A percentile compares a stretch with the other conserved stretches of the same genome.
Evolutionary conservation across 2,329 filamentous ascomycete genomes (phyloP).

Genomic region (Fusarium sp.): DNA sequence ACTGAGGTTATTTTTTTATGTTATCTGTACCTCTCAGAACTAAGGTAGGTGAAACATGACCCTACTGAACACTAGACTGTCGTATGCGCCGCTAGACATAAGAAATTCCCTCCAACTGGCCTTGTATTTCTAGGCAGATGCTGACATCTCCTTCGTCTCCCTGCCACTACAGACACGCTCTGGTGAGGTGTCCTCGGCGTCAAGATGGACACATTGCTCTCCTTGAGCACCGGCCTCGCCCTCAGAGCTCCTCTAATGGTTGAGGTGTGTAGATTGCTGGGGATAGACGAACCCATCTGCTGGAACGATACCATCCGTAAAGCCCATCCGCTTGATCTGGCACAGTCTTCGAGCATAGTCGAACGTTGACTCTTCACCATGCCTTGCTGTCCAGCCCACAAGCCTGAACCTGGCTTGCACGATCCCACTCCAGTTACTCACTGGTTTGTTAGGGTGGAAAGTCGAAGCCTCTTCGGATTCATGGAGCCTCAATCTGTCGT

Average conservation of each 20-base stretch:
- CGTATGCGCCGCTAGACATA: not conserved
- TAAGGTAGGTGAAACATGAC: too few relatives aligned
- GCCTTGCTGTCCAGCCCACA: not conserved
- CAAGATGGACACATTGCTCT: not conserved
- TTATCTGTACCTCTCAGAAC: too few relatives aligned
- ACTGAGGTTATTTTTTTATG: too few relatives aligned
- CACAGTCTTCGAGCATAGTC: slow-evolving; percentile 6
- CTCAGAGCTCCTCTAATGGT: not conserved
- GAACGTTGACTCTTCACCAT: not conserved
- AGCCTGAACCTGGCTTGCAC: not conserved
- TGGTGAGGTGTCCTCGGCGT: not conserved
- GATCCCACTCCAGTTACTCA: not conserved
- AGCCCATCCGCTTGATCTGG: not conserved
- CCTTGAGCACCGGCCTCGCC: not conserved
- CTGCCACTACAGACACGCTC: not conserved
- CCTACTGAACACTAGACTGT: too few relatives aligned
- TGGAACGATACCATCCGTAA: not conserved
- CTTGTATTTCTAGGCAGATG: not conserved
- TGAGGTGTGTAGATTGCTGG: not conserved
- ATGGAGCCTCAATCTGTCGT: not conserved
- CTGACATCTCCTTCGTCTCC: not conserved
- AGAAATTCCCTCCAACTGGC: not conserved
- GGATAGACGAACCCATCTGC: not conserved
- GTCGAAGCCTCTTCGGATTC: not conserved
- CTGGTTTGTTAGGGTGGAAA: rapidly evolving